Conservation (phyloP, 1,139 yeast species). For the Magnusiomyces tetraspermus region DNA sequence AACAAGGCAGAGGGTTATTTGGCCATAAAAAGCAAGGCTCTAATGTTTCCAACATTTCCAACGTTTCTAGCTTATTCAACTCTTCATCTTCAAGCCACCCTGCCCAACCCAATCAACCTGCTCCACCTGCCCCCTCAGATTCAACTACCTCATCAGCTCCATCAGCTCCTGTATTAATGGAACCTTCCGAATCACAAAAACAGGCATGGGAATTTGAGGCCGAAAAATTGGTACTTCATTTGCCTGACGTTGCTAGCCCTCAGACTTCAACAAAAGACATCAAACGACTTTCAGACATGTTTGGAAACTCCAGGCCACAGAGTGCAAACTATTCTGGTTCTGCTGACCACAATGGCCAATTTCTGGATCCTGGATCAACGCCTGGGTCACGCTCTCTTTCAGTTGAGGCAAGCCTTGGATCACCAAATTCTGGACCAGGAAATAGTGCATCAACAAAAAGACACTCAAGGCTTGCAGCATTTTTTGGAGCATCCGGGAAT, state of each 20-base stretch:
- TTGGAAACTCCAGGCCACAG: neutral
- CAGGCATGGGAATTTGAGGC: slow-evolving; percentile 5
- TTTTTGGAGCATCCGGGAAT: neutral
- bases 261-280: neutral
- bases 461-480: neutral
- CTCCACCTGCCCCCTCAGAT: neutral
- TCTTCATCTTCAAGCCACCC: too few relatives aligned
- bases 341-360: neutral
- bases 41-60: neutral
- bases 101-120: neutral
- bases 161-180: neutral
- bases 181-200: neutral
- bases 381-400: neutral
- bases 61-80: too few relatives aligned
- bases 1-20: neutral
- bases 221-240: slow-evolving; percentile 1
- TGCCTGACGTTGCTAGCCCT: neutral
- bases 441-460: neutral
- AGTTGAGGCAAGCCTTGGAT: neutral
- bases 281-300: neutral
- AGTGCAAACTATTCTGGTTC: neutral
- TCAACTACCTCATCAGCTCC: neutral
- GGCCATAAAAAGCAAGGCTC: neutral
- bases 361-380: neutral
- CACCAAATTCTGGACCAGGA: neutral